A percentile compares a stretch with the other conserved stretches of the same genome.
Conservation (phyloP, 2,329 filamentous ascomycete genomes). For the Paraconiothyrium brasiliense region DNA sequence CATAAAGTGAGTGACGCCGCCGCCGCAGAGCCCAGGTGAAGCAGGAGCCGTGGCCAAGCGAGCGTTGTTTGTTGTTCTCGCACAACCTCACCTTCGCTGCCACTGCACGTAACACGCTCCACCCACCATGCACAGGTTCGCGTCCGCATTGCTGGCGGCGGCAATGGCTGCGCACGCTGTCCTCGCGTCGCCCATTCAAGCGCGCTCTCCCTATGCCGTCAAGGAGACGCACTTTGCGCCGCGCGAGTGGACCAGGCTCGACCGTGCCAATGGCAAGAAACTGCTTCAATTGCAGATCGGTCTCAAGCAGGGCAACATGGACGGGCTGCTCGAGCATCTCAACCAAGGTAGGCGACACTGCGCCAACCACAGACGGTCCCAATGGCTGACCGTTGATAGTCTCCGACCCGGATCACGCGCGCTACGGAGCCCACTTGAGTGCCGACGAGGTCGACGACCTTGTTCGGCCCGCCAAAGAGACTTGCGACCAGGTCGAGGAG, state of each 20-base stretch:
- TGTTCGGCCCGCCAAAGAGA: constrained; percentile 62
- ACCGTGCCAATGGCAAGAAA: constrained; percentile 58
- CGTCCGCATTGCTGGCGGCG: constrained; percentile 37
- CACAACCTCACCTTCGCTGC: constrained; percentile 5
- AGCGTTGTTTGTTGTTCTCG: neutral
- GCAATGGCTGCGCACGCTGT: constrained; percentile 38
- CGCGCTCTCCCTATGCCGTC: constrained; percentile 58
- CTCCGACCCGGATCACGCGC: constrained; percentile 62
- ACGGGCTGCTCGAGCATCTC: constrained; percentile 64
- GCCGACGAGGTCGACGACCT: constrained; percentile 63
- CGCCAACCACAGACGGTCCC: neutral
- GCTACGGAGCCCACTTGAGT: constrained; percentile 65
- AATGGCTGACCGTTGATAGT: constrained; percentile 32
- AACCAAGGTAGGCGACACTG: constrained; percentile 55
- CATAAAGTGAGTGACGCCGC: constrained; percentile 8
- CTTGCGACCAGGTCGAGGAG: constrained; percentile 62
- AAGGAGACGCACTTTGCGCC: constrained; percentile 67
- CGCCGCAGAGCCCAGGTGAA: neutral
- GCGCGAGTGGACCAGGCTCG: constrained; percentile 59
- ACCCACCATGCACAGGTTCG: constrained; percentile 33
- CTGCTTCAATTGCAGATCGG: constrained; percentile 66
- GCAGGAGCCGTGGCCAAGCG: neutral
- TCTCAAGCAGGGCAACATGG: constrained; percentile 66
- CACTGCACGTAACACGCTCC: constrained; percentile 6
- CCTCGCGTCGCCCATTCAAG: constrained; percentile 49